A percentile compares a stretch with the other conserved stretches of the same genome.
Evolutionary conservation across 2,329 filamentous ascomycete species (phyloP).

Genomic region (Colletotrichum musicola): DNA sequence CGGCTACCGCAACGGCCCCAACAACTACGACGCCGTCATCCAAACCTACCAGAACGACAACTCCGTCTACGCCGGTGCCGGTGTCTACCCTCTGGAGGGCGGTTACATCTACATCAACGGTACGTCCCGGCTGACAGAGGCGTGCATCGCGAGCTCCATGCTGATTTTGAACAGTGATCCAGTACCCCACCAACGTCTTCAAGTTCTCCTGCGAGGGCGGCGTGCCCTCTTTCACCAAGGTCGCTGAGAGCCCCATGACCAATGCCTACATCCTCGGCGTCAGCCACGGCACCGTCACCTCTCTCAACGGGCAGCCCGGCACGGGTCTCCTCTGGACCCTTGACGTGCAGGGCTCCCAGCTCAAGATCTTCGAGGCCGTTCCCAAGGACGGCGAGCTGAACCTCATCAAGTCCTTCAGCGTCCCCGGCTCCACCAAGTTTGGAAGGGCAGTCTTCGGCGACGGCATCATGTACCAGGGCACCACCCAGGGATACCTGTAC

Average conservation of each 20-base stretch:
- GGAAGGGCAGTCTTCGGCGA: slow-evolving; percentile 69
- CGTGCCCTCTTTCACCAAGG: slow-evolving; percentile 65
- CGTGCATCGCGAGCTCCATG: fast-evolving
- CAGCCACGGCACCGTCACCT: slow-evolving; percentile 68
- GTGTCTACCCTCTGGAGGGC: slow-evolving; percentile 62
- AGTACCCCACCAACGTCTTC: slow-evolving; percentile 67
- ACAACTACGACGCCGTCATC: slow-evolving; percentile 56
- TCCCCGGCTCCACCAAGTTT: slow-evolving; percentile 67
- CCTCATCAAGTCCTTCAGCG: slow-evolving; percentile 63
- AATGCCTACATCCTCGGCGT: slow-evolving; percentile 68
- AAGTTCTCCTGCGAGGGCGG: slow-evolving; percentile 67
- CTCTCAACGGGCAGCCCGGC: slow-evolving; percentile 64
- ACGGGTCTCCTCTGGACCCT: slow-evolving; percentile 69
- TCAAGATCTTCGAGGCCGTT: slow-evolving; percentile 66
- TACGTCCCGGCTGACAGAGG: neutral
- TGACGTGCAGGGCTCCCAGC: slow-evolving; percentile 65
- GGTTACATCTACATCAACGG: slow-evolving; percentile 62
- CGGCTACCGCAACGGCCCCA: slow-evolving; percentile 53
- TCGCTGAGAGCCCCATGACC: slow-evolving; percentile 60
- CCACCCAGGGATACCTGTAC: slow-evolving; percentile 63
- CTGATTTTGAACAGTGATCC: slow-evolving; percentile 54
- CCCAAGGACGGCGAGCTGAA: slow-evolving; percentile 60
- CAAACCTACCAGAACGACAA: slow-evolving; percentile 59
- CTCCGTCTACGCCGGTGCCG: slow-evolving; percentile 60
- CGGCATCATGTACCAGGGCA: slow-evolving; percentile 67